These are phyloP conservation scores for Marasmius oreades DNA, from an alignment of 1,284 basidiomycete species.

Conservation along the genomic window DNA sequence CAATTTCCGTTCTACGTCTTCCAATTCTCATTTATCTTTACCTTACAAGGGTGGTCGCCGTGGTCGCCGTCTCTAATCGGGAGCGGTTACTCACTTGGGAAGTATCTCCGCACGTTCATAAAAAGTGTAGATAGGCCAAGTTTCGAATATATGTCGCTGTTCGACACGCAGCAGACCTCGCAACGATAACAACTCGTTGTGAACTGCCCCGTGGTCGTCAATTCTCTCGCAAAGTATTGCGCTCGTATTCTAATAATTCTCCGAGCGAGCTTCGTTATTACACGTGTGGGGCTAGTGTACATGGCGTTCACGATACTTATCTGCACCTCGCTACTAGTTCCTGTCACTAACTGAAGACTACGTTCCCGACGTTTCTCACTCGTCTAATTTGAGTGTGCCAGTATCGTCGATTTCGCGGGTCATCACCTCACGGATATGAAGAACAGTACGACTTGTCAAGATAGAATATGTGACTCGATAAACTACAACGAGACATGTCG, in stretches of 20 bases:
- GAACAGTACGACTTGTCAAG: background rate
- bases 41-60: constrained; percentile 90
- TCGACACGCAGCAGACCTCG: constrained; percentile 71
- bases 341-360: too few relatives aligned
- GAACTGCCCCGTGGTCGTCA: constrained; percentile 74
- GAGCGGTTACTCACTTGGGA: background rate
- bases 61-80: constrained; percentile 90
- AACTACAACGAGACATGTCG: background rate
- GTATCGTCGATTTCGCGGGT: too few relatives aligned
- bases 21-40: constrained; percentile 10
- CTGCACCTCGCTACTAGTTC: too few relatives aligned
- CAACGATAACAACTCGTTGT: constrained; percentile 28
- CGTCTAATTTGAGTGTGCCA: background rate
- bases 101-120: background rate
- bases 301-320: too few relatives aligned
- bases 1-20: too few relatives aligned
- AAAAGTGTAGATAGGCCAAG: background rate
- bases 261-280: background rate
- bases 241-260: background rate
- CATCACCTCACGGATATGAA: background rate
- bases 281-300: too few relatives aligned
- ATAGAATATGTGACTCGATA: background rate
- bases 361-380: background rate
- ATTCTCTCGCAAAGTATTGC: constrained; percentile 3
- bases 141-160: constrained; percentile 58